Evolutionary conservation across 495 filamentous ascomycete species (phyloP), one percentile per base, ranked within the genome.

Genomic region (Entonaema liquescens): DNA sequence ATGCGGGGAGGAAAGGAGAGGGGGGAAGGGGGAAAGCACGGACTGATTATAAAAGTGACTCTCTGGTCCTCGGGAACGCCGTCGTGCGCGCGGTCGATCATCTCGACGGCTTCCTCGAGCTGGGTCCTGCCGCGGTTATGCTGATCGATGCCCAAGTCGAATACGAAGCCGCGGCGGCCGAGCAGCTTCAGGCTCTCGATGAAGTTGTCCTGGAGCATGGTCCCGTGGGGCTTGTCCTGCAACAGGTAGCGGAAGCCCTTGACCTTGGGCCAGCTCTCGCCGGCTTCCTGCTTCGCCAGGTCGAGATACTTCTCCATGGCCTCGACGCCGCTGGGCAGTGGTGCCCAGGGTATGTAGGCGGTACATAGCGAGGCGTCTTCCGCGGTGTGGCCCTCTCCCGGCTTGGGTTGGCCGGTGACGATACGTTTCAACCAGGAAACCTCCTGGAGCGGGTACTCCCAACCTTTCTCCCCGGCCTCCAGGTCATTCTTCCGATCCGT

Each of bases 121-220:
- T 95, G 93, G 79, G 83, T 86, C 47, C 89, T 75, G 28, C 92
- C 93, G 23, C 87, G 85, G 47, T 84, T 83, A 66, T 89, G 83
- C 47, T 90, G 87, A 82, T 97, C 93, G 13, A 97, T 87, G 1
- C 92, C 93, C 0, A 96, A 76, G 78, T 97, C 94, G 81, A 97
- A 97, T 1, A 85, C 83, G 65, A 89, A 81, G 26, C 87, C 82
- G 68, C 86, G 79, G 69, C 79, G 78, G 11, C 92, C 89, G 60
- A 95, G 77, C 79, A 89, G 84, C 76, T 86, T 87, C 76, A 97
- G 60, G n/a, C 89, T 87, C 12, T 88, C 87, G 61, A 93, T 82
- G 73, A 95, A 94, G 0, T 75, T 78, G 2, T 83, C 78, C 40
- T 79, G 77, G 26, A 90, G 64, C 80, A 91, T 92, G 0, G 85